phyloP scores from a whole-genome alignment of 2,329 filamentous ascomycete species.

The Pseudogymnoascus sp. region DNA sequence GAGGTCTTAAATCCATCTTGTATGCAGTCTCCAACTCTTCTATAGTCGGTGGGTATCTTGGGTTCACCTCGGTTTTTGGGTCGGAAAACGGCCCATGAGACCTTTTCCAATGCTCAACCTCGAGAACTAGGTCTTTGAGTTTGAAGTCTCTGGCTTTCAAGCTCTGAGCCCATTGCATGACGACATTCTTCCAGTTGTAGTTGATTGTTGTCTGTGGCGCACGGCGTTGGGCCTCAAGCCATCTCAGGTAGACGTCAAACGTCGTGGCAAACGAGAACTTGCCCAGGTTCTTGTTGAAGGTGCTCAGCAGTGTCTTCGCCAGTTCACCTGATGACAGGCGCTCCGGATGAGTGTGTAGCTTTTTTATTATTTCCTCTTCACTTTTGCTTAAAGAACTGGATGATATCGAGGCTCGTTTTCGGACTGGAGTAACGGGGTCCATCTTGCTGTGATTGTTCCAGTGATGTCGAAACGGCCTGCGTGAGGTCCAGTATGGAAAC shows the following conservation, averaged over 20 bases:
- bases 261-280: slow-evolving; percentile 13
- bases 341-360: neutral
- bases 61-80: neutral
- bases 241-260: slow-evolving; percentile 20
- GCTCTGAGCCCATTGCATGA: slow-evolving; percentile 22
- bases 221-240: slow-evolving; percentile 22
- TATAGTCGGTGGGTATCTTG: slow-evolving; percentile 3
- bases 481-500: neutral
- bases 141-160: slow-evolving; percentile 16
- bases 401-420: neutral
- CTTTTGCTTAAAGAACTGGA: neutral
- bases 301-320: slow-evolving; percentile 15
- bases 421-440: neutral
- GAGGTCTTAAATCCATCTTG: neutral
- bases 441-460: neutral
- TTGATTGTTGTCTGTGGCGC: slow-evolving; percentile 12
- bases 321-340: slow-evolving; percentile 17
- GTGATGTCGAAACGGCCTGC: neutral
- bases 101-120: slow-evolving; percentile 18
- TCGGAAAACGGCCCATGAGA: neutral
- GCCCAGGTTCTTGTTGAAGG: slow-evolving; percentile 17
- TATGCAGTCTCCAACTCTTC: neutral
- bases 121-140: slow-evolving; percentile 13
- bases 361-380: neutral
- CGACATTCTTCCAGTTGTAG: slow-evolving; percentile 19